phyloP scores from a whole-genome alignment of 202 grass and related monocot species.

The Eragrostis tef region DNA sequence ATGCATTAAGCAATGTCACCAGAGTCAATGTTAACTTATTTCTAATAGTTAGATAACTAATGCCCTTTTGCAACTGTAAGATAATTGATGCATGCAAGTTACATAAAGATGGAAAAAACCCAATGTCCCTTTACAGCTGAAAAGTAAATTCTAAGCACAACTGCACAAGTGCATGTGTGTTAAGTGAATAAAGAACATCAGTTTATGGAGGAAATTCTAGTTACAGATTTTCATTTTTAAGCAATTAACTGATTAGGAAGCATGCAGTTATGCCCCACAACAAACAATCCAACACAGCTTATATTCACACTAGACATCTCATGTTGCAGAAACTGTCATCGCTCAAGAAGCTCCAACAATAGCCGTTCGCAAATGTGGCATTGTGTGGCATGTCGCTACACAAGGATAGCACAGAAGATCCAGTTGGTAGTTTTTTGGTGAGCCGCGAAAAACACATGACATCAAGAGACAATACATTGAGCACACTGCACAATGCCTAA shows the following conservation, averaged over 20 bases:
- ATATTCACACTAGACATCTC: background rate
- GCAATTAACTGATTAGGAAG: background rate
- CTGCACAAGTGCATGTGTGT: background rate
- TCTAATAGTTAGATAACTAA: background rate
- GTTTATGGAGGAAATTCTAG: background rate
- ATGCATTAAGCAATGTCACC: slow-evolving; percentile 4
- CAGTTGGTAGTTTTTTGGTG: no score
- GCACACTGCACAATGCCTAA: no score
- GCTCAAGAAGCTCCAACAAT: slow-evolving; percentile 5
- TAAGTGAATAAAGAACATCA: background rate
- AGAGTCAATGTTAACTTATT: background rate
- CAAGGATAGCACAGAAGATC: background rate
- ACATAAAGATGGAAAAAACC: background rate
- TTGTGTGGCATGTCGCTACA: background rate
- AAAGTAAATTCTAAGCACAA: background rate
- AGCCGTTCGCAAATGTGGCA: background rate
- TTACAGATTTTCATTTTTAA: background rate
- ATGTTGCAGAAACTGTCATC: background rate
- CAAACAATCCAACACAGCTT: slow-evolving; percentile 14
- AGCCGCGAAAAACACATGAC: no score
- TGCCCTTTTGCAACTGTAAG: background rate
- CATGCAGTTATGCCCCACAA: background rate
- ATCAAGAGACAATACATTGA: no score
- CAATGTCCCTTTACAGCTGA: background rate
- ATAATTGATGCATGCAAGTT: background rate